Evolutionary conservation across 768 basidiomycete genomes (phyloP), one percentile per base, ranked within the genome.

Genomic region (Wakefieldia striispora): DNA sequence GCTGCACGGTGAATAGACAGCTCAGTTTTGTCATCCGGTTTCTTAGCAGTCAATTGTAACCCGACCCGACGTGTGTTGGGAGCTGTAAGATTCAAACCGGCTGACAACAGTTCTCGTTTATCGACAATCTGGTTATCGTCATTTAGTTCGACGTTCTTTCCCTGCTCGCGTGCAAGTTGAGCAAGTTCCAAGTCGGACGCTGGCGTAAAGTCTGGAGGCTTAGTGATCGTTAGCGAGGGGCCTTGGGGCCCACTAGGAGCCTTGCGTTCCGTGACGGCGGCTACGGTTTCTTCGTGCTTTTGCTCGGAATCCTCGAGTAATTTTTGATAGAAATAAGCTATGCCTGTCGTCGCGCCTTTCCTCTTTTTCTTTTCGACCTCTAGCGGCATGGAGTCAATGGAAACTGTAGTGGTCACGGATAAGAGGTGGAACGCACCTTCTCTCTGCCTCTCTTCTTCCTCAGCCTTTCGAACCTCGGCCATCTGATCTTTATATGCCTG

Each of bases 61-160:
- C 83, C 83, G n/a, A 88, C 72, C 44, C 76, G 75, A 49, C 91
- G 78, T 6, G 89, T 91, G 63, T 91, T 88, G 33, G 87, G 82
- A 51, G 88, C 80, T 29, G 90, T 83, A 39, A 98, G 77, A 65
- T 99, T 99, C 48, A 99, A 72, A 2, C 97, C 97, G 5, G 95
- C 95, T 19, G 86, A 82, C 39, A 98, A 75, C 8, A 99, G 74
- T 45, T 95, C 91, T 48, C 95, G 85, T 63, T 95, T 94, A 72
- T 99, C 97, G 41, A 99, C 87, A 40, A 98, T 94, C 65, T 95
- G 91, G 59, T 94, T 95, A 59, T 97, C 95, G 67, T 98, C 95
- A 67, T 98, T 98, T 29, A 97, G 72, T 68, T 97, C 95, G 29
- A 99, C 85, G 11, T 83, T 77, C 66, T 88, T 88, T 20, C 94